Base-by-base conservation (phyloP, 1,284 basidiomycete genomes). In the Fistulinella cinereoalba region DNA sequence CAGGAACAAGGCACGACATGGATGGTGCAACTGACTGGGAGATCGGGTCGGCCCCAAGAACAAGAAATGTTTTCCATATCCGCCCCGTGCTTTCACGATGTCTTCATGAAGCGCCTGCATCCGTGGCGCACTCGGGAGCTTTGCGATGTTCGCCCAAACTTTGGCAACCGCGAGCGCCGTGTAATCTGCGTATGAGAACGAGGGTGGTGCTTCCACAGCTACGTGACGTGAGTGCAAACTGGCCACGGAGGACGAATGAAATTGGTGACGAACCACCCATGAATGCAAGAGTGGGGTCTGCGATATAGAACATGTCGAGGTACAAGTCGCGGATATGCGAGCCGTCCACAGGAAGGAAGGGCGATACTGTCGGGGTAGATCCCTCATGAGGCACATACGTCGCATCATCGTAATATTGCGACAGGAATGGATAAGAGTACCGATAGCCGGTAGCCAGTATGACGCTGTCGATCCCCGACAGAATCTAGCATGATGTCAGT, bases 231-330 rank as follows among this genome's bases (percentile, higher is more conserved):
- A 48, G 15, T 7, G 23, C 6, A 6, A 1, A 24, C 16, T 21
- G n/a, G 6, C 25, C 5, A 9, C 19, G 2, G 27, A 2, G n/a
- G 9, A 28, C 13, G 13, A 2, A 7, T 1, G 16, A 16, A 28
- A 16, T 8, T 3, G n/a, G 13, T 4, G 0, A 57, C 55, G 11
- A 32, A 57, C 47, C 15, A 7, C 34, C 43, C 3, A 53, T 1
- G 33, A 58, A 58, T 12, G 49, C 55, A 6, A 57, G 54, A 2
- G 55, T 57, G 3, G 56, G 56, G 16, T 56, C 55, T 11, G 3
- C 21, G 33, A 49, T 34, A n/a, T 56, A 55, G 34, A 56, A 56
- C 10, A 42, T 7, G 22, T 57, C 47, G 6, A 57, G 45, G 16
- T 57, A 57, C 29, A 56, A 22, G 27, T 55, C 53, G 22, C 55